These are phyloP conservation scores for Russula compacta DNA, from an alignment of 768 basidiomycete genomes.

Conservation along the genomic window DNA sequence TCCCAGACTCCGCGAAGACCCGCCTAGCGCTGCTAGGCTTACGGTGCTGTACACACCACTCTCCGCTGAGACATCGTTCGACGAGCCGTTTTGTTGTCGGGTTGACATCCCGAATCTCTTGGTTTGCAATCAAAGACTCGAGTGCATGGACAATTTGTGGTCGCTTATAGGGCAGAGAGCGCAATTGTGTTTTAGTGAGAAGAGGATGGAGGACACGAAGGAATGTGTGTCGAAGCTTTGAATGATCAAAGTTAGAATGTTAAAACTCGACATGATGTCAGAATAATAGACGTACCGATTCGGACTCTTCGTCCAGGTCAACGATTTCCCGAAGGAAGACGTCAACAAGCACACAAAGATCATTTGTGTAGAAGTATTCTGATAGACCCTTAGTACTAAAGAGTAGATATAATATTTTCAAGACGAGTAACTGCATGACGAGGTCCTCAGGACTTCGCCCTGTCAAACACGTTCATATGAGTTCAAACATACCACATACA, in stretches of 20 bases:
- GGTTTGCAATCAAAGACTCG: constrained; percentile 65
- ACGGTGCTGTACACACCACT: constrained; percentile 73
- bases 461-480: constrained; percentile 24
- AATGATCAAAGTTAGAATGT: background rate
- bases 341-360: constrained; percentile 90
- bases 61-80: constrained; percentile 77
- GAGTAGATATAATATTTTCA: constrained; percentile 90
- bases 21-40: constrained; percentile 25
- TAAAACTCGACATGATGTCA: background rate
- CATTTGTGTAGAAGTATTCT: constrained; percentile 98
- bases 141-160: constrained; percentile 78
- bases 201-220: constrained; percentile 94
- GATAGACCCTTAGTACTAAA: constrained; percentile 90
- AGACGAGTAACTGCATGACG: constrained; percentile 88
- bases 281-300: constrained; percentile 54
- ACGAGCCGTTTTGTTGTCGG: constrained; percentile 87
- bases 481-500: background rate
- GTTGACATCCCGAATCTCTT: constrained; percentile 71
- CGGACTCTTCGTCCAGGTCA: constrained; percentile 87
- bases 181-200: constrained; percentile 88
- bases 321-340: constrained; percentile 93
- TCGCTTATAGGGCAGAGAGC: constrained; percentile 80
- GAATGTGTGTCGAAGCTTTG: constrained; percentile 87
- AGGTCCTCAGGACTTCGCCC: constrained; percentile 83
- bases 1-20: constrained; percentile 11